Base-by-base conservation (phyloP, 1,284 basidiomycete species). In the Coriolopsis trogii region DNA sequence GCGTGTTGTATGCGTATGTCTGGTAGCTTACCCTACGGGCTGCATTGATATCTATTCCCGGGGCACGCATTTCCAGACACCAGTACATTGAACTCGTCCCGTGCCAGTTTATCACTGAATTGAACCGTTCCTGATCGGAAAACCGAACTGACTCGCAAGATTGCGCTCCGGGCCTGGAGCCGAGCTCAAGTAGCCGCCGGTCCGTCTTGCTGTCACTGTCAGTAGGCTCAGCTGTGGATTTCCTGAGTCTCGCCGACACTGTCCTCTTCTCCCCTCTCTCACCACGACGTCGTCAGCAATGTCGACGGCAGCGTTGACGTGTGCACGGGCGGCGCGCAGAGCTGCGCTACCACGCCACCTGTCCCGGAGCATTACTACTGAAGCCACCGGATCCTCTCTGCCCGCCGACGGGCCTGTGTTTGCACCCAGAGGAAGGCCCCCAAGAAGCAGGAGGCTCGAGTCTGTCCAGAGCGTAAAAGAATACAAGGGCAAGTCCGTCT, bases 171-270 rank as follows among this genome's bases (percentile, higher is more conserved):
- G n/a, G n/a, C n/a, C n/a, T n/a, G n/a, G n/a, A n/a, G n/a, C n/a
- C n/a, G n/a, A n/a, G n/a, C n/a, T n/a, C n/a, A n/a, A n/a, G n/a
- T n/a, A n/a, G n/a, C n/a, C n/a, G n/a, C n/a, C n/a, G n/a, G n/a
- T 33, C 30, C n/a, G 33, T 34, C 20, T 34, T 34, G 28, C 28
- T 7, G 28, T 30, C n/a, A 13, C 28, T 30, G 8, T 30, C 8
- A 7, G 28, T 30, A 7, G 7, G 28, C 28, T 30, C 13, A 7
- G 33, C n/a, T 8, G 8, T 34, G 5, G 31, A 5, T 16, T 33
- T 33, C 31, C 5, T 34, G 33, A 34, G n/a, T 16, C 33, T 62
- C 72, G 12, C 4, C 12, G 4, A 7, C 20, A 18, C 15, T 9
- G 6, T 6, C 31, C 13, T 15, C 16, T 16, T 33, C 13, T 5